Evolutionary conservation across 2,329 filamentous ascomycete genomes (phyloP).

Genomic region (Gaeumannomyces sp.): DNA sequence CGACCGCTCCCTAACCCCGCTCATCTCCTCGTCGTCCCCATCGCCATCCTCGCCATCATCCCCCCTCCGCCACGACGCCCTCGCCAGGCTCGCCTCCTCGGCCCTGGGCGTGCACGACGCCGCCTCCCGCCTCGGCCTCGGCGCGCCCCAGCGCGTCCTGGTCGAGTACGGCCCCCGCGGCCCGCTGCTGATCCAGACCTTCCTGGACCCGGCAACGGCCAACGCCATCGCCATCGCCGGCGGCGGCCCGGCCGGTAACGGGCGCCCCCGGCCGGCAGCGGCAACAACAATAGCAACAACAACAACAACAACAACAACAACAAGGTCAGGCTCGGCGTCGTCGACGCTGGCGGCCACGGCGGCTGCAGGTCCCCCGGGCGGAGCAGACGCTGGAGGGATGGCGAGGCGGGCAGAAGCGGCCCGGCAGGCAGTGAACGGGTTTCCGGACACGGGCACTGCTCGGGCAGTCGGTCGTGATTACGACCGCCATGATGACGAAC

Average conservation of each 20-base stretch:
- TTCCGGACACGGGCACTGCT: too few species aligned
- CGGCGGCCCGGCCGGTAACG: conserved; percentile 1
- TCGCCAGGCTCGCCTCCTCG: conserved; percentile 45
- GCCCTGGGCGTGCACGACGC: conserved; percentile 48
- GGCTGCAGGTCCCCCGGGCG: background rate
- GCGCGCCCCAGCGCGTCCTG: conserved; percentile 48
- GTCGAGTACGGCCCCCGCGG: conserved; percentile 45
- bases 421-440: too few species aligned
- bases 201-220: conserved; percentile 31
- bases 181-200: conserved; percentile 30
- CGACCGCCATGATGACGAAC: background rate
- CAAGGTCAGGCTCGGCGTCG: background rate
- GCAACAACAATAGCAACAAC: too few species aligned
- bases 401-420: background rate
- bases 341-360: background rate
- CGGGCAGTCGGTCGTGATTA: too few species aligned
- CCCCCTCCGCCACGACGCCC: conserved; percentile 27
- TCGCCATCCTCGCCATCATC: conserved; percentile 7
- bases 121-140: conserved; percentile 46
- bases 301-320: background rate
- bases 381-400: background rate
- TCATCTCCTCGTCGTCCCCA: conserved; percentile 44
- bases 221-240: conserved; percentile 3
- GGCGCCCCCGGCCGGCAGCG: too few species aligned
- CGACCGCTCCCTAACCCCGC: conserved; percentile 49